phyloP scores from a whole-genome alignment of 805 yeast genomes.

The Barnettozyma pratensis region DNA sequence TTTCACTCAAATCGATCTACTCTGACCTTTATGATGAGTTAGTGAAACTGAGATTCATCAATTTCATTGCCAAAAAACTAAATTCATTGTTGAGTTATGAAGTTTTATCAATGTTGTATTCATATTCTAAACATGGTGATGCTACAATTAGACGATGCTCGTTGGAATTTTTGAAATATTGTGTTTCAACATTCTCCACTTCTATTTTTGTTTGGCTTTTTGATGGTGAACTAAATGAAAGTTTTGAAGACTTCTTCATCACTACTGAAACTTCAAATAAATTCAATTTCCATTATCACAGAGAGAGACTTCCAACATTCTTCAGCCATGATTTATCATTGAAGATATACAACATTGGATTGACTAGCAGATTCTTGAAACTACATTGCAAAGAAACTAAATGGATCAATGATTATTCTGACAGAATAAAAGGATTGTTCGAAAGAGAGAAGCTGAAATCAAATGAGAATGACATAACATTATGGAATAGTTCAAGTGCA shows the following conservation, averaged over 20 bases:
- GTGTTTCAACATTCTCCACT: conserved; percentile 55
- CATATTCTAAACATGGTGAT: conserved; percentile 63
- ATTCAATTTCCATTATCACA: conserved; percentile 16
- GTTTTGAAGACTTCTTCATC: conserved; percentile 53
- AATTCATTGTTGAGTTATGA: conserved; percentile 38
- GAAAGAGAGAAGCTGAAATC: conserved; percentile 8
- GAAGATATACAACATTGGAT: conserved; percentile 64
- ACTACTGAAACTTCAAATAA: conserved; percentile 1
- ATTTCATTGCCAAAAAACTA: conserved; percentile 35
- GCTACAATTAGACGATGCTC: conserved; percentile 40
- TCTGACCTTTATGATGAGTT: conserved; percentile 45
- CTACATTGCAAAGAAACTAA: conserved; percentile 59
- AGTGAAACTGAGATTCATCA: conserved; percentile 52
- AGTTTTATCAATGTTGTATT: conserved; percentile 47
- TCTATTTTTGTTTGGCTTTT: conserved; percentile 63
- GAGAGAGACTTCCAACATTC: conserved; percentile 40
- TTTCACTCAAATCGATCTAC: conserved; percentile 27
- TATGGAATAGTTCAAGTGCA: conserved; percentile 18
- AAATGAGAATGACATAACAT: conserved; percentile 2
- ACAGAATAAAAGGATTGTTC: conserved; percentile 15
- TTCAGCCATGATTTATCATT: conserved; percentile 35
- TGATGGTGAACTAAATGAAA: conserved; percentile 55
- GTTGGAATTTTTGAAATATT: conserved; percentile 35
- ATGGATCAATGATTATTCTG: conserved; percentile 50
- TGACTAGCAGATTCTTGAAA: conserved; percentile 59